Conservation (phyloP, 768 basidiomycete species). For the Kondoa subrosea region DNA sequence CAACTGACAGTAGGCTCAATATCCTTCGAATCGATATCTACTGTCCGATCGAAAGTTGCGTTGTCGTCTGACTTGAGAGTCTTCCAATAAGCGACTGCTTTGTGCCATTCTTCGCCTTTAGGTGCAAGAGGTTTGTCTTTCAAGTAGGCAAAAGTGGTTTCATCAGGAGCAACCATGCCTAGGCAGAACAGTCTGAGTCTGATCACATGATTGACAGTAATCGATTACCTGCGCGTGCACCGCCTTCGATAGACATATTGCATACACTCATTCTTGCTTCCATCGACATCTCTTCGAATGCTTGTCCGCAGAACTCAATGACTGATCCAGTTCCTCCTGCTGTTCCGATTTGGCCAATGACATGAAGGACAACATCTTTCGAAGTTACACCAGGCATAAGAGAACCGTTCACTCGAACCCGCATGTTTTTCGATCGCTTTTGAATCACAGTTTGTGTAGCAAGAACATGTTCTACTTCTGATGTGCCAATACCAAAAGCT, state of each 20-base stretch:
- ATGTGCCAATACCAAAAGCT: conserved; percentile 84
- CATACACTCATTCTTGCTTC: conserved; percentile 68
- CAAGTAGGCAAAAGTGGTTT: conserved; percentile 69
- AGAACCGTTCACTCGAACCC: conserved; percentile 67
- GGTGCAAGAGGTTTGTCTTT: conserved; percentile 63
- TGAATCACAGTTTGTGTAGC: conserved; percentile 80
- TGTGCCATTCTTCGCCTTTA: conserved; percentile 63
- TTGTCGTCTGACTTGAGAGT: conserved; percentile 61
- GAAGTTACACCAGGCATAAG: conserved; percentile 66
- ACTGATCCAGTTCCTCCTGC: conserved; percentile 82
- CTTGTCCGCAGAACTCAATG: conserved; percentile 70
- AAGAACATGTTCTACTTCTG: conserved; percentile 84
- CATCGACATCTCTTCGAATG: conserved; percentile 40
- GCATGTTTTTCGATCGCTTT: conserved; percentile 80
- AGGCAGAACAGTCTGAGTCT: conserved; percentile 27
- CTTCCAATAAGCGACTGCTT: conserved; percentile 65
- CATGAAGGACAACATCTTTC: conserved; percentile 78
- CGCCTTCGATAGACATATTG: conserved; percentile 91
- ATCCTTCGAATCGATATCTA: conserved; percentile 62
- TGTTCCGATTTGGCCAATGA: conserved; percentile 81
- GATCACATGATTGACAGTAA: too few species aligned
- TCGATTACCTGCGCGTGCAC: conserved; percentile 58
- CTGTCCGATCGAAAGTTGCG: conserved; percentile 66
- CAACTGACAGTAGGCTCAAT: conserved; percentile 82
- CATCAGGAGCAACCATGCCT: conserved; percentile 71